Evolutionary conservation across 768 basidiomycete genomes (phyloP).

Genomic region (Neoboletus brunneissimus): DNA sequence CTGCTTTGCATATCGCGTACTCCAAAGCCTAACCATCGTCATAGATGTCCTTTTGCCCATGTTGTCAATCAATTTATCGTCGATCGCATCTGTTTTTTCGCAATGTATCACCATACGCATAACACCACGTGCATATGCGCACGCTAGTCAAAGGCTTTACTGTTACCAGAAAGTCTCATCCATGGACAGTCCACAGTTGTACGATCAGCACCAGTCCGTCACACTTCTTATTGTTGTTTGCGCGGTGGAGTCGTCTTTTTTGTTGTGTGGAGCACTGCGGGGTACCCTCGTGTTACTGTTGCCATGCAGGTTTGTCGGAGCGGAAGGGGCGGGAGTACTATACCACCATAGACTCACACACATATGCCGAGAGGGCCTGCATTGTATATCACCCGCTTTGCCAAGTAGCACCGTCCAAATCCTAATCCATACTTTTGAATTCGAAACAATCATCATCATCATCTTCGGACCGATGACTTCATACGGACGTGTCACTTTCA

Average conservation of each 20-base stretch:
- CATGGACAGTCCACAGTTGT: constrained; percentile 28
- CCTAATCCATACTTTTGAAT: constrained; percentile 3
- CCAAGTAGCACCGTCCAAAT: neutral
- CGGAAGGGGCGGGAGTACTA: constrained; percentile 16
- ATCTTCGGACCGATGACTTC: constrained; percentile 29
- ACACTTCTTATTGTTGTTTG: constrained; percentile 8
- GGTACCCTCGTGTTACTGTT: constrained; percentile 10
- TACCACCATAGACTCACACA: constrained; percentile 24
- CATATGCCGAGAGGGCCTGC: constrained; percentile 21
- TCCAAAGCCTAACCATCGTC: neutral
- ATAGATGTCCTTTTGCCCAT: constrained; percentile 22
- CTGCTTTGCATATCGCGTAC: neutral
- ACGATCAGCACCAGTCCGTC: constrained; percentile 19
- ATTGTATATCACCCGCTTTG: constrained; percentile 25
- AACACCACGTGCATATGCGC: constrained; percentile 35
- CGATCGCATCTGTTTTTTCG: constrained; percentile 29
- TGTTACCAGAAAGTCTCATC: neutral
- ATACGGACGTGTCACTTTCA: constrained; percentile 7
- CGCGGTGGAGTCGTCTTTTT: neutral
- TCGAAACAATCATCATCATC: neutral
- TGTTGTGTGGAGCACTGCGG: constrained; percentile 14
- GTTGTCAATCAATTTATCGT: constrained; percentile 31
- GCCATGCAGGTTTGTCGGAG: constrained; percentile 25
- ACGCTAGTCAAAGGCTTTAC: constrained; percentile 24
- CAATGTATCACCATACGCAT: constrained; percentile 36